Evolutionary conservation across 768 basidiomycete species (phyloP).

Genomic region (Russula foetens): DNA sequence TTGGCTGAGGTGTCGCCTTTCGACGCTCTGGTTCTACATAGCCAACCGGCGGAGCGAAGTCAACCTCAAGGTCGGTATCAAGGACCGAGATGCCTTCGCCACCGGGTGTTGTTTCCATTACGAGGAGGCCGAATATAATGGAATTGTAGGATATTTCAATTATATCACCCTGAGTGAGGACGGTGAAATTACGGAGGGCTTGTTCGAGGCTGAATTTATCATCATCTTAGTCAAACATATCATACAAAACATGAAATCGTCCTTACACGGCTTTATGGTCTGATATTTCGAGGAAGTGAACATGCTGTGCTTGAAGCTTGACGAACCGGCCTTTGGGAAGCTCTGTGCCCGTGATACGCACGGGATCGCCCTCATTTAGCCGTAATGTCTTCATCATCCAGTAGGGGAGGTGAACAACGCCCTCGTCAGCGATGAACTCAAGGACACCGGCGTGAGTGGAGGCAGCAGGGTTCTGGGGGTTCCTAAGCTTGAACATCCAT

Average conservation of each 20-base stretch:
- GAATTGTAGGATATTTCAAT: conserved; percentile 98
- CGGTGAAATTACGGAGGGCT: conserved; percentile 87
- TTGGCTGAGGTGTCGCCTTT: conserved; percentile 69
- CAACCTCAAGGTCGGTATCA: conserved; percentile 97
- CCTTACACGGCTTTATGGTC: conserved; percentile 97
- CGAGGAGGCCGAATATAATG: conserved; percentile 88
- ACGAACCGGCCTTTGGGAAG: conserved; percentile 91
- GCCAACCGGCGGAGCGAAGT: conserved; percentile 88
- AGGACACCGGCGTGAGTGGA: conserved; percentile 96
- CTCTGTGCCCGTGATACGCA: conserved; percentile 83
- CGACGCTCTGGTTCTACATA: conserved; percentile 92
- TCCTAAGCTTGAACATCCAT: conserved; percentile 95
- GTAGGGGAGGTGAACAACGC: conserved; percentile 88
- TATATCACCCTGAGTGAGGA: conserved; percentile 90
- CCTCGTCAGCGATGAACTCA: conserved; percentile 98
- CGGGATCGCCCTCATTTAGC: conserved; percentile 89
- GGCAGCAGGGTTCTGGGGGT: conserved; percentile 75
- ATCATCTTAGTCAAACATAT: not conserved
- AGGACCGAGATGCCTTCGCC: conserved; percentile 83
- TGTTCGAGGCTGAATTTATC: conserved; percentile 74
- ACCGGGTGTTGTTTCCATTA: conserved; percentile 89
- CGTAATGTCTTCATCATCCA: conserved; percentile 99
- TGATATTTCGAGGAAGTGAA: conserved; percentile 93
- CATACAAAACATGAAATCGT: not conserved
- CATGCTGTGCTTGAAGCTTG: conserved; percentile 93